Conservation (phyloP, 768 basidiomycete species). For the Calocera cornea region DNA sequence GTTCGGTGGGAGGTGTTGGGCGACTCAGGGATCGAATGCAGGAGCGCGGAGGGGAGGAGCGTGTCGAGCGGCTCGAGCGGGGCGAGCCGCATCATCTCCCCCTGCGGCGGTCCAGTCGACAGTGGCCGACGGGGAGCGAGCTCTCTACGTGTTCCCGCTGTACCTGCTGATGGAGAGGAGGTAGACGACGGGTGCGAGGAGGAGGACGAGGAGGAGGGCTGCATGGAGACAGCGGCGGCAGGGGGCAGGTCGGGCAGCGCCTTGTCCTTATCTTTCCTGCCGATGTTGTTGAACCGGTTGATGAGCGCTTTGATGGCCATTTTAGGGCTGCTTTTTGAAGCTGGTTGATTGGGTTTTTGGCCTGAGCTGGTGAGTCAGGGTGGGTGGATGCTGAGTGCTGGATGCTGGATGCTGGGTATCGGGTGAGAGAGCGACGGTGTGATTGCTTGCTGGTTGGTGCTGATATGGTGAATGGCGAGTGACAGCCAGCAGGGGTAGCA, state of each 20-base stretch:
- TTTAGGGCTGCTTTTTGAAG: not conserved
- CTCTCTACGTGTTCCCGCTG: constrained; percentile 22
- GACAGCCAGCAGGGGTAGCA: too few species aligned
- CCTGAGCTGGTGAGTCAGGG: too few species aligned
- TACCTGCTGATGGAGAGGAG: constrained; percentile 31
- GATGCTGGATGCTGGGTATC: too few species aligned
- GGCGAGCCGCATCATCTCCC: not conserved
- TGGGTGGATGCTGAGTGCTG: too few species aligned
- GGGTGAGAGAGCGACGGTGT: too few species aligned
- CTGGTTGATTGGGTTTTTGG: too few species aligned
- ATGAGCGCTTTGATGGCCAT: constrained; percentile 70
- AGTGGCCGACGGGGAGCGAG: constrained; percentile 26
- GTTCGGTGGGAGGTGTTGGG: not conserved
- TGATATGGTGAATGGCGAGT: too few species aligned
- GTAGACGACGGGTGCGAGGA: constrained; percentile 19
- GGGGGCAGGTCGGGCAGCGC: constrained; percentile 62
- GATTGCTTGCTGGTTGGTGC: too few species aligned
- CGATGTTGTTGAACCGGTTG: constrained; percentile 47
- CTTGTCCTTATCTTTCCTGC: constrained; percentile 35
- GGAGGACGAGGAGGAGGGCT: too few species aligned
- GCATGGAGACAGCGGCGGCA: constrained; percentile 36
- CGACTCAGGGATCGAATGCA: not conserved
- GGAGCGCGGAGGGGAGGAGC: not conserved
- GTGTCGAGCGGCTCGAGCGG: not conserved
- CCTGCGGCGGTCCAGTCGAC: constrained; percentile 15